Evolutionary conservation across 1,284 basidiomycete genomes (phyloP), one percentile per base, ranked within the genome.

Genomic region (Moesziomyces sp.): DNA sequence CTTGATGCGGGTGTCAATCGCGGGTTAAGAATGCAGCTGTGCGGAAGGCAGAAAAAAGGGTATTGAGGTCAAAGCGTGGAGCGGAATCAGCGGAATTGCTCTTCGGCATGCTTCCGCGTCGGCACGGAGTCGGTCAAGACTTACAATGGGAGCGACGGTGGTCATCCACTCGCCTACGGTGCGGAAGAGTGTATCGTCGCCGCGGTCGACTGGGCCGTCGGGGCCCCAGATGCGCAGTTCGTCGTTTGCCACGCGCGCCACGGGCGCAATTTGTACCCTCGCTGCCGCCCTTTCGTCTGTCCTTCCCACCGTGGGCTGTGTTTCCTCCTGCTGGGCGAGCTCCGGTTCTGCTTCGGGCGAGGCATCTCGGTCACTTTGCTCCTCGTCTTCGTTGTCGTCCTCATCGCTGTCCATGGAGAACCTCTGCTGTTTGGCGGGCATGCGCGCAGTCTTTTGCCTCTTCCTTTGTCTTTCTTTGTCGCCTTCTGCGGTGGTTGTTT

Each of bases 401-500:
- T 73, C 70, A 18, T 77, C 75, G 52, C 61, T 71, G 28, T 77
- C 75, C 67, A 77, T 74, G 38, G 64, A 68, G 42, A 77, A 77
- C 28, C 52, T 58, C 30, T 70, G 74, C 60, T 67, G 65, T 38
- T 44, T 60, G 3, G 54, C 54, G 1, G 66, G 66, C 0, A 48
- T 52, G 24, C 52, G 51, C 4, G 58, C 30, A 3, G 55, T 47
- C n/a, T 55, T 50, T 18, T 59, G 56, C 6, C 59, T 46, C 45
- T 68, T 68, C 3, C 38, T 30, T 18, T 62, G 48, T 11, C 56
- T 35, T 14, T 58, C 64, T 13, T n/a, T 19, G 30, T 46, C 26
- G n/a, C 24, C 49, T 21, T 45, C 8, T 4, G 34, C 38, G 13
- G 8, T 5, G n/a, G 8, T 5, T 13, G 38, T 16, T 23, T 44